Base-by-base conservation (phyloP, 345 rosid genomes). In the Alliaria petiolata region DNA sequence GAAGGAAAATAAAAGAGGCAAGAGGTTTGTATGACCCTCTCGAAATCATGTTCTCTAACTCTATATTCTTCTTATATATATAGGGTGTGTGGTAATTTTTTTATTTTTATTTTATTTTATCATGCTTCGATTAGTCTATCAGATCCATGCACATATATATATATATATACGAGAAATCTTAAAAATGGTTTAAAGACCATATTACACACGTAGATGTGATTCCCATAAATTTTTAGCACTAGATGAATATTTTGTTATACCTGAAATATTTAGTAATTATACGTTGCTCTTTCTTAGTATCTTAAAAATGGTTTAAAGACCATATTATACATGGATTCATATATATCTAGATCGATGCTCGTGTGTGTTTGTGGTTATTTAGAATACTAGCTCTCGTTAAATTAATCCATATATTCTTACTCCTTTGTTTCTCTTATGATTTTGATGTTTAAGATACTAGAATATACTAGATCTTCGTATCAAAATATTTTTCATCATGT, bases 21-120 rank as follows among this genome's bases (percentile, higher is more conserved):
- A 76, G 38, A 77, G 76, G 81, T 71, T 71, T 44, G 76, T 65
- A 46, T 38, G 46, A 26, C 44, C 34, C 36, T 69, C 31, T 55
- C 38, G 3, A 54, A n/a, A 19, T 38, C 63, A 62, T 69, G 47
- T 62, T 62, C 56, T 62, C 56, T 62, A 28, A 75, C 7, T 59
- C 31, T 58, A 22, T 67, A 4, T 69, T 60, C 31, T 63, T 73
- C 26, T 28, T 61, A 40, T 30, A 10, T 49, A 13, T 15, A 7
- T 30, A 52, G 36, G 36, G 44, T 42, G 19, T 33, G 40, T 52
- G 42, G 25, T 44, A 7, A 43, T 46, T 59, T n/a, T n/a, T n/a
- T n/a, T n/a, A n/a, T n/a, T n/a, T n/a, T n/a, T n/a, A n/a, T n/a
- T n/a, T n/a, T 59, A 46, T 69, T 50, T 50, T 17, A 39, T 39